Conservation (phyloP, 768 basidiomycete species). For the Leccinum disarticulatum region DNA sequence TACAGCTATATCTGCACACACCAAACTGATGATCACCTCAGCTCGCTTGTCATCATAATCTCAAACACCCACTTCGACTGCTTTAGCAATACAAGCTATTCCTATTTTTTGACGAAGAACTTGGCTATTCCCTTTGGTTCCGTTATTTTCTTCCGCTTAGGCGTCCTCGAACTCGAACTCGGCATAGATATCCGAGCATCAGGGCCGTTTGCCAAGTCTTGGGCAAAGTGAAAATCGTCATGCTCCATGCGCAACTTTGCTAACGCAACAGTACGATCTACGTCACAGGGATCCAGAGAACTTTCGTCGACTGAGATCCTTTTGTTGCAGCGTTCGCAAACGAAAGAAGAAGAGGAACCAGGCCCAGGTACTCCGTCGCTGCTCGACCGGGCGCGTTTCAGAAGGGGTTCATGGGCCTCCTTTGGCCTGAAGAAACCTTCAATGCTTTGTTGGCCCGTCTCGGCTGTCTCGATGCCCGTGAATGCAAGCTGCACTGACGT, state of each 20-base stretch:
- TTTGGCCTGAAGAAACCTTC: conserved; percentile 74
- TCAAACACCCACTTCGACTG: neutral
- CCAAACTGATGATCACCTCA: neutral
- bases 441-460: conserved; percentile 82
- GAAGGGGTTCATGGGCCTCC: conserved; percentile 20
- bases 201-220: conserved; percentile 59
- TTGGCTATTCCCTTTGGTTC: conserved; percentile 45
- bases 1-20: conserved; percentile 2
- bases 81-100: neutral
- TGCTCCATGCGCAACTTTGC: conserved; percentile 64
- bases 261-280: conserved; percentile 36
- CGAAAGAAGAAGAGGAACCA: conserved; percentile 38
- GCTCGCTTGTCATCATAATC: neutral
- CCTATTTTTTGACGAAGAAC: conserved; percentile 42
- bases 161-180: conserved; percentile 16
- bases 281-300: conserved; percentile 18
- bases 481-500: conserved; percentile 74
- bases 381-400: conserved; percentile 43
- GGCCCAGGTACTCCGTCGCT: conserved; percentile 11
- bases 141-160: conserved; percentile 32
- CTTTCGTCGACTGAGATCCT: conserved; percentile 37
- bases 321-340: conserved; percentile 60
- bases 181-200: conserved; percentile 9
- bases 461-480: conserved; percentile 70
- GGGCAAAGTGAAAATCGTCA: conserved; percentile 86